Percentiles rank a stretch among this genome's conserved stretches.
These are phyloP conservation scores for Ambrosia hybrid DNA, from an alignment of 140 eudicot species.

Conservation along the genomic window DNA sequence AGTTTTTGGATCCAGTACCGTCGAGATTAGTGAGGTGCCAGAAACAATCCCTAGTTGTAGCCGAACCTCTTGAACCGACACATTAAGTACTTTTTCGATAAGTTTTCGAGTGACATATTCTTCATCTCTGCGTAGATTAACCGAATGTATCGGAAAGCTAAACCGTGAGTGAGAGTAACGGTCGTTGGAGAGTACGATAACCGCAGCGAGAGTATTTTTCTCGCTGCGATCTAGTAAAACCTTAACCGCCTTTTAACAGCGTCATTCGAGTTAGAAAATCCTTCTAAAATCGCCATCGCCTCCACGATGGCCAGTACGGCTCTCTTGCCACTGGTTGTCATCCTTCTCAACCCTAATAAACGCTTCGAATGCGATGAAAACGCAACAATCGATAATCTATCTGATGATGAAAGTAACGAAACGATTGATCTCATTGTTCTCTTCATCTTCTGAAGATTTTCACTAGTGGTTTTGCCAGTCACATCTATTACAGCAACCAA, in stretches of 20 bases:
- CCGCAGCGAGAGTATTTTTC: constrained; percentile 49
- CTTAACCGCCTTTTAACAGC: background rate
- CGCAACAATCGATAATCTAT: constrained; percentile 77
- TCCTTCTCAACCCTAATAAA: constrained; percentile 60
- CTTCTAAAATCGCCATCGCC: background rate
- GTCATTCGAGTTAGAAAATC: background rate
- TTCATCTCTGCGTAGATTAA: constrained; percentile 19
- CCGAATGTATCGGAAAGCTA: constrained; percentile 54
- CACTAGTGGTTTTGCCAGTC: constrained; percentile 42
- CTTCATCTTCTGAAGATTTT: constrained; percentile 48
- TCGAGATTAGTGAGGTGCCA: constrained; percentile 28
- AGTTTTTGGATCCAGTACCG: too few relatives aligned
- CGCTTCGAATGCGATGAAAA: constrained; percentile 69
- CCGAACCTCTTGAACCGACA: constrained; percentile 60
- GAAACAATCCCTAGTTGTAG: constrained; percentile 48
- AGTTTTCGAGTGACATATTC: constrained; percentile 41
- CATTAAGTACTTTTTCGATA: constrained; percentile 41
- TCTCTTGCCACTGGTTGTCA: constrained; percentile 60
- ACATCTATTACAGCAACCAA: constrained; percentile 65
- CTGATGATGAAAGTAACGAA: constrained; percentile 63
- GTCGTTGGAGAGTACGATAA: constrained; percentile 52
- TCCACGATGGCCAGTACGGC: constrained; percentile 55
- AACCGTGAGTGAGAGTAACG: constrained; percentile 33
- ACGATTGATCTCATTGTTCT: constrained; percentile 57
- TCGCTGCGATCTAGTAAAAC: constrained; percentile 68